Base-by-base conservation (phyloP, 2,329 filamentous ascomycete genomes). In the Penicillium sp. region DNA sequence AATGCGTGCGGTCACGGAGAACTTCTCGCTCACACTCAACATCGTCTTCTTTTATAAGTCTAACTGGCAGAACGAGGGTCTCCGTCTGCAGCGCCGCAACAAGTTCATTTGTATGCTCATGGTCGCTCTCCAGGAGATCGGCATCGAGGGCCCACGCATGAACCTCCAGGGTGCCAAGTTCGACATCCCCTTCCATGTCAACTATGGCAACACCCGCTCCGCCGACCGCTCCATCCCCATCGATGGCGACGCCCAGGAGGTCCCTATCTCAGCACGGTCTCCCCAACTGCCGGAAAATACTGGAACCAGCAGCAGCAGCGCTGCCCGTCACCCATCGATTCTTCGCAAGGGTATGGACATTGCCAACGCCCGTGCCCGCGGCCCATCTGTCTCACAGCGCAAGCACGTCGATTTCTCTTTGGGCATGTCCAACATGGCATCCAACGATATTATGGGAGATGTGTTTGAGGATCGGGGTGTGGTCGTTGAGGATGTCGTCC, bases 31-130 rank as follows among this genome's bases (percentile, higher is more conserved):
- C 68, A 91, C 87, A 4, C 82, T 97, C 68, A 97, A 96, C 73
- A 86, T 97, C 54, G 87, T 97, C 67, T 96, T 96, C 79, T 97
- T 97, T 80, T 96, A 97, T 82, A 97, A 97, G 74, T 91, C 88
- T 56, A 97, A 93, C 73, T 97, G 89, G 84, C 93, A 97, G 71
- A 97, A 97, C 70, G 93, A 97, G 71, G 80, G 95, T 42, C 81
- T 97, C 25, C 91, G 93, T 76, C 83, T 97, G 2, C 90, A 89
- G 64, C 85, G 93, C 17, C 89, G 94, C 67, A 97, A 97, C 80
- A 94, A 92, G 70, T 96, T 97, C 74, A 91, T 95, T 62, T 91
- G 89, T 61, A 91, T 94, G 59, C 79, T 97, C 67, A 96, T 96
- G 88, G 80, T 89, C 36, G 85, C 90, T 53, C 91, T 97, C 79